Percentiles rank a stretch among this genome's conserved stretches.
These are phyloP conservation scores for Pseudocercospora musae DNA, from an alignment of 2,329 filamentous ascomycete species.

Conservation along the genomic window DNA sequence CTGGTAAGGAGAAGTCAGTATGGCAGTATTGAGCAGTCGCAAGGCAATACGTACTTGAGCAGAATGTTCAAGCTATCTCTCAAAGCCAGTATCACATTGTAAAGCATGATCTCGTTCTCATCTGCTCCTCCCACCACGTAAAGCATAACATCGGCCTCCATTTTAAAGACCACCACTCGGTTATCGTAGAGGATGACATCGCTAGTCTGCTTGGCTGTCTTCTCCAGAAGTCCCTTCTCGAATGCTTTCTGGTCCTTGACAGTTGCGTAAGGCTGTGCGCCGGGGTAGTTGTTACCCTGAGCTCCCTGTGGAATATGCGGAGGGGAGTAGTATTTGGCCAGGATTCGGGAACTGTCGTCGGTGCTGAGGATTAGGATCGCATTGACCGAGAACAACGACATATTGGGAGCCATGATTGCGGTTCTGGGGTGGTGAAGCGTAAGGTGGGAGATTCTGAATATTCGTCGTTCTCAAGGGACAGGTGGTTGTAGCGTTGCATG, in stretches of 20 bases:
- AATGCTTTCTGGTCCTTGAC: conserved; percentile 94
- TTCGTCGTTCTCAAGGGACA: not conserved
- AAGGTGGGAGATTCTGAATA: not conserved
- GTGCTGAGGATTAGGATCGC: conserved; percentile 56
- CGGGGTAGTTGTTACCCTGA: conserved; percentile 57
- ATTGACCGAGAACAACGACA: conserved; percentile 54
- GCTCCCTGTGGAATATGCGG: conserved; percentile 62
- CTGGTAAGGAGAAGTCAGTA: conserved; percentile 44
- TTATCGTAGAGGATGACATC: conserved; percentile 98
- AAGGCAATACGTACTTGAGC: conserved; percentile 71
- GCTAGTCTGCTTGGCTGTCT: conserved; percentile 91
- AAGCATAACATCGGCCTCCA: conserved; percentile 93
- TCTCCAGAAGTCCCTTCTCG: conserved; percentile 91
- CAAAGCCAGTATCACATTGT: conserved; percentile 85
- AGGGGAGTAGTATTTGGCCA: conserved; percentile 86
- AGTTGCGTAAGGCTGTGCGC: conserved; percentile 76
- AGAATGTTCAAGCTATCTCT: conserved; percentile 85
- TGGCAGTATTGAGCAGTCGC: not conserved
- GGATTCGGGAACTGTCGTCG: conserved; percentile 86
- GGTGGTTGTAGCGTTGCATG: not conserved
- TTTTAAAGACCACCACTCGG: conserved; percentile 94
- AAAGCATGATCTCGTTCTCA: conserved; percentile 95
- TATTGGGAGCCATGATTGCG: conserved; percentile 49
- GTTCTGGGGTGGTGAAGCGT: not conserved
- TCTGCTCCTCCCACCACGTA: conserved; percentile 89